Conservation (phyloP, 2,329 filamentous ascomycete genomes). For the Mycogone perniciosa region DNA sequence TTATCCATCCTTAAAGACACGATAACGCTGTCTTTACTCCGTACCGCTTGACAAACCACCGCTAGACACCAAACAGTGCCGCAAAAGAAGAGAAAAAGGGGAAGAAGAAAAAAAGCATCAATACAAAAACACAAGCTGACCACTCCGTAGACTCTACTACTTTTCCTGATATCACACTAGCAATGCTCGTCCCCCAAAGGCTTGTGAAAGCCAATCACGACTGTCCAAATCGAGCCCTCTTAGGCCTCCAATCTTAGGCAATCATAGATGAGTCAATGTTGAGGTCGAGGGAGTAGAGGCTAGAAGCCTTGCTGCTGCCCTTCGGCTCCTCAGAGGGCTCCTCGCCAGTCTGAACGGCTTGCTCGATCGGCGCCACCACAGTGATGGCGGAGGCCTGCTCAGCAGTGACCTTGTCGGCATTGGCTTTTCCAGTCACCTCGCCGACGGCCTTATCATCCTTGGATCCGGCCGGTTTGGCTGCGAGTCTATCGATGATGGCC, state of each 20-base stretch:
- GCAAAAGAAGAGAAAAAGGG: too few relatives aligned
- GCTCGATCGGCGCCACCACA: not conserved
- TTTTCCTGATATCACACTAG: too few relatives aligned
- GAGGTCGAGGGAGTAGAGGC: not conserved
- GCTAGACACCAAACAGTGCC: too few relatives aligned
- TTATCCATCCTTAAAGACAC: too few relatives aligned
- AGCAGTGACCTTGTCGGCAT: not conserved
- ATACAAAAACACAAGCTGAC: too few relatives aligned
- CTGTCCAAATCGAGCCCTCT: not conserved
- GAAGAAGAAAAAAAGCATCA: too few relatives aligned
- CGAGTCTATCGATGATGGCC: not conserved
- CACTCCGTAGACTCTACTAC: too few relatives aligned
- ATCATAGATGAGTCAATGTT: not conserved
- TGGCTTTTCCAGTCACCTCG: not conserved
- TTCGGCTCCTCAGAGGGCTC: not conserved
- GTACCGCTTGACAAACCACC: too few relatives aligned
- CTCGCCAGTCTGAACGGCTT: not conserved
- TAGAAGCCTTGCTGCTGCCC: not conserved
- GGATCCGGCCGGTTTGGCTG: not conserved
- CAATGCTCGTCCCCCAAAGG: too few relatives aligned
- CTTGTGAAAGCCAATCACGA: not conserved
- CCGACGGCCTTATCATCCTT: too few relatives aligned
- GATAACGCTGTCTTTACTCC: too few relatives aligned
- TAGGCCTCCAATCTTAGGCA: not conserved
- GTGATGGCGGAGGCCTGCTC: not conserved